A percentile compares a stretch with the other conserved stretches of the same genome.
Conservation (phyloP, 495 filamentous ascomycete species). For the Penicillium bovifimosum region DNA sequence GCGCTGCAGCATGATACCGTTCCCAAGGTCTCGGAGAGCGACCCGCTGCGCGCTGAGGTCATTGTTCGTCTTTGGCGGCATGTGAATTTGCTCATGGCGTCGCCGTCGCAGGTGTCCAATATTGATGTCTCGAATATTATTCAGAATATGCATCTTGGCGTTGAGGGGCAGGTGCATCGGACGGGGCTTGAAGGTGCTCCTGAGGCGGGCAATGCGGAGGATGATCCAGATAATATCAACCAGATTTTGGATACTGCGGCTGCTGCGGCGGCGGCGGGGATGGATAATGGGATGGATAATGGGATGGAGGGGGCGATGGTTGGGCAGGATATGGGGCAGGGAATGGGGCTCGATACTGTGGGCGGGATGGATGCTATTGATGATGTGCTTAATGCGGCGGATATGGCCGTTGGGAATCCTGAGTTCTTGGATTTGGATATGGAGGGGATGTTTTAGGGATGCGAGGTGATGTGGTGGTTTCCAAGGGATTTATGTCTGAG, state of each 20-base stretch:
- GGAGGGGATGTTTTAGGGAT: slow-evolving; percentile 40
- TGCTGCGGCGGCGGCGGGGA: slow-evolving; percentile 27
- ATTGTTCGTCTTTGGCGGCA: slow-evolving; percentile 71
- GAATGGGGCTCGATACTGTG: slow-evolving; percentile 26
- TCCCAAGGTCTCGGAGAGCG: slow-evolving; percentile 53
- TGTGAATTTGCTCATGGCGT: slow-evolving; percentile 57
- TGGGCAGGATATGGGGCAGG: slow-evolving; percentile 15
- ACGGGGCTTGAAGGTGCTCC: slow-evolving; percentile 32
- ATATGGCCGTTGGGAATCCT: slow-evolving; percentile 45
- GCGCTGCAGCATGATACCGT: slow-evolving; percentile 57
- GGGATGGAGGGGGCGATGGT: background rate
- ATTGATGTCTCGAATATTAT: slow-evolving; percentile 41
- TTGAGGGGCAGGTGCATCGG: slow-evolving; percentile 25
- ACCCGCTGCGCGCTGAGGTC: slow-evolving; percentile 58
- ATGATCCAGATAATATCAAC: slow-evolving; percentile 38
- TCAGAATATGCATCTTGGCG: slow-evolving; percentile 36
- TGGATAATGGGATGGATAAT: slow-evolving; percentile 17
- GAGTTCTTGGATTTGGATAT: slow-evolving; percentile 47
- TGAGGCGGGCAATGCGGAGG: slow-evolving; percentile 16
- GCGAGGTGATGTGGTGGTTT: background rate
- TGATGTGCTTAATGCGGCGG: slow-evolving; percentile 43
- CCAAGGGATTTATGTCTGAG: background rate
- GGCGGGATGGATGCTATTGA: slow-evolving; percentile 41
- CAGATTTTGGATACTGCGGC: slow-evolving; percentile 45
- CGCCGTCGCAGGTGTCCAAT: slow-evolving; percentile 37